phyloP scores from a whole-genome alignment of 2,329 filamentous ascomycete species.

The Thelonectria blattea region DNA sequence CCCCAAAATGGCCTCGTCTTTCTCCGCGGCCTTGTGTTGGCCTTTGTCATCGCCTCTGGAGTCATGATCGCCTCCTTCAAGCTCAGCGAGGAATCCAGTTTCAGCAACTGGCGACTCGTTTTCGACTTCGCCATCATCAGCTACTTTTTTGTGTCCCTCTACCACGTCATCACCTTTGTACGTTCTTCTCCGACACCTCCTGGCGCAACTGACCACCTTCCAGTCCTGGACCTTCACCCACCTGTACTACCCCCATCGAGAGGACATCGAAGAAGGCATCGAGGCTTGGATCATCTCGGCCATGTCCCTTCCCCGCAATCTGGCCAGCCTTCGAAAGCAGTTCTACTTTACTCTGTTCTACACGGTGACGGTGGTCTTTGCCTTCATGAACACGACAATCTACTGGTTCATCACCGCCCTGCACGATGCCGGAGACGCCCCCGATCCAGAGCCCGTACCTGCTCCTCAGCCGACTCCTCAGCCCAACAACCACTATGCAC shows the following conservation, averaged over 20 bases:
- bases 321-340: slow-evolving; percentile 48
- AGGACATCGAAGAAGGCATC: slow-evolving; percentile 44
- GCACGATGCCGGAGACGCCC: slow-evolving; percentile 31
- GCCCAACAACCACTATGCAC: slow-evolving; percentile 2
- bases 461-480: slow-evolving; percentile 1
- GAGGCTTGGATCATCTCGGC: slow-evolving; percentile 46
- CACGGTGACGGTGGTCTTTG: slow-evolving; percentile 52
- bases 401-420: slow-evolving; percentile 54
- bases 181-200: slow-evolving; percentile 30
- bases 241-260: slow-evolving; percentile 52
- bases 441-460: neutral
- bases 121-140: slow-evolving; percentile 58
- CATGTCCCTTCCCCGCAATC: slow-evolving; percentile 54
- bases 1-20: slow-evolving; percentile 53
- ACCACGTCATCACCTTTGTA: slow-evolving; percentile 55
- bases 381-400: slow-evolving; percentile 56
- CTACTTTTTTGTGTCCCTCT: slow-evolving; percentile 50
- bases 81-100: slow-evolving; percentile 47
- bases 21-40: slow-evolving; percentile 50
- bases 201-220: neutral
- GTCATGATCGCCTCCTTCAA: slow-evolving; percentile 55
- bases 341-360: slow-evolving; percentile 60
- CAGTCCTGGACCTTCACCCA: slow-evolving; percentile 61
- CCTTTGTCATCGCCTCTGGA: slow-evolving; percentile 50
- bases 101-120: slow-evolving; percentile 49